Evolutionary conservation across 2,329 filamentous ascomycete species (phyloP).

Genomic region (Aspergillus pseudoterreus): DNA sequence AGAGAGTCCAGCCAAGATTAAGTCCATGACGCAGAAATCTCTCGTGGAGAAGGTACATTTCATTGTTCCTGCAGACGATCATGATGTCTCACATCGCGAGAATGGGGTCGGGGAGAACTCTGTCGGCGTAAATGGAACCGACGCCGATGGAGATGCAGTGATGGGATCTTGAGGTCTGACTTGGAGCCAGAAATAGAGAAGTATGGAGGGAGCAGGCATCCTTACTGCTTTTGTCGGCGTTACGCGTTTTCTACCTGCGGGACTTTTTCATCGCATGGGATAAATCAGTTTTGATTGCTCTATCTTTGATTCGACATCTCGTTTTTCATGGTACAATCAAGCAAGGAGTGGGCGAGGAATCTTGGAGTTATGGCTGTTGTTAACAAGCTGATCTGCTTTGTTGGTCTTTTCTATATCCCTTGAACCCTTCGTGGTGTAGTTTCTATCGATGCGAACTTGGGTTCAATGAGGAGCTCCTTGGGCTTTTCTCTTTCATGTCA

Average conservation of each 20-base stretch:
- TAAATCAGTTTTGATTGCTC: not conserved
- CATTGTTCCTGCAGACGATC: conserved; percentile 25
- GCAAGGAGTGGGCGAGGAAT: conserved; percentile 23
- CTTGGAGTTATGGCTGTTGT: conserved; percentile 6
- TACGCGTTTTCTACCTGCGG: not conserved
- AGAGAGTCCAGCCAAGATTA: conserved; percentile 13
- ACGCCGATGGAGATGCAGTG: conserved; percentile 27
- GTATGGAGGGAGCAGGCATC: not conserved
- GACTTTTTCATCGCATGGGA: not conserved
- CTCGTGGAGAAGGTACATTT: conserved; percentile 23
- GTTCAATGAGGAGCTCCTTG: too few species aligned
- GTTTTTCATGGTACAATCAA: conserved; percentile 15
- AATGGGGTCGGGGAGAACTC: conserved; percentile 11
- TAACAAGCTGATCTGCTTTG: not conserved
- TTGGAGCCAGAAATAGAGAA: not conserved
- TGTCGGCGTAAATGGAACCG: conserved; percentile 20
- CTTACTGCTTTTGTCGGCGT: too few species aligned
- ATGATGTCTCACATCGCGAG: conserved; percentile 12
- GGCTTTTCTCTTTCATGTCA: too few species aligned
- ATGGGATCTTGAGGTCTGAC: conserved; percentile 26
- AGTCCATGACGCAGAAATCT: conserved; percentile 19
- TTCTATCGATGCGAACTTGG: too few species aligned
- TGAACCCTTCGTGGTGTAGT: too few species aligned
- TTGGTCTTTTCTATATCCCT: not conserved
- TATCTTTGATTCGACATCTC: not conserved